A percentile compares a stretch with the other conserved stretches of the same genome.
Conservation (phyloP, 805 yeast species). For the Kodamaea lidongshanica region DNA sequence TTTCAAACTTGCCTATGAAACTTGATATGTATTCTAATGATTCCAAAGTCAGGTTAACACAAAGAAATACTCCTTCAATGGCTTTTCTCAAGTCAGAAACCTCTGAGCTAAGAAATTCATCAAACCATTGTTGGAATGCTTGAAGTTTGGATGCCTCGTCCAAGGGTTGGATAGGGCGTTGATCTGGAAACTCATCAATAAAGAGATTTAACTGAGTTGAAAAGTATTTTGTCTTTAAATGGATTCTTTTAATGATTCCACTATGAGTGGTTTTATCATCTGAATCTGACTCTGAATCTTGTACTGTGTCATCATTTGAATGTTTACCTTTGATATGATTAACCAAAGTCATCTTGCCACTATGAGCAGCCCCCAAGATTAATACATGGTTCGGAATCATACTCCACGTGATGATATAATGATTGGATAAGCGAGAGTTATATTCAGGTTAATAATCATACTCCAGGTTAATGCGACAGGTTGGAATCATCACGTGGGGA, state of each 20-base stretch:
- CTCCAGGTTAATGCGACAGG: too few species aligned
- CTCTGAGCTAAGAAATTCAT: conserved; percentile 34
- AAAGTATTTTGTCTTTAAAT: conserved; percentile 29
- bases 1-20: conserved; percentile 9
- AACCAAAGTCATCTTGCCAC: conserved; percentile 33
- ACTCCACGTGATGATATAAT: neutral
- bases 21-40: conserved; percentile 13
- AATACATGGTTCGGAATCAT: conserved; percentile 34
- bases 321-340: conserved; percentile 6
- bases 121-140: conserved; percentile 29
- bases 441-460: too few species aligned
- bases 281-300: too few species aligned
- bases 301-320: too few species aligned
- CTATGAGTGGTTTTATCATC: conserved; percentile 20
- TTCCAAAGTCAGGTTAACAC: conserved; percentile 24
- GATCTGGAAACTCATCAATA: conserved; percentile 35
- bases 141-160: conserved; percentile 8
- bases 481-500: too few species aligned
- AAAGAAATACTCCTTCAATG: conserved; percentile 41
- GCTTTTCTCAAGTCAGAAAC: conserved; percentile 39
- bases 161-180: too few species aligned
- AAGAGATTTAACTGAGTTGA: conserved; percentile 23
- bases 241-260: conserved; percentile 24
- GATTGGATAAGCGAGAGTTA: too few species aligned
- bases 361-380: conserved; percentile 38